Base-by-base conservation (phyloP, 805 yeast species). In the Wickerhamiella spandovensis region DNA sequence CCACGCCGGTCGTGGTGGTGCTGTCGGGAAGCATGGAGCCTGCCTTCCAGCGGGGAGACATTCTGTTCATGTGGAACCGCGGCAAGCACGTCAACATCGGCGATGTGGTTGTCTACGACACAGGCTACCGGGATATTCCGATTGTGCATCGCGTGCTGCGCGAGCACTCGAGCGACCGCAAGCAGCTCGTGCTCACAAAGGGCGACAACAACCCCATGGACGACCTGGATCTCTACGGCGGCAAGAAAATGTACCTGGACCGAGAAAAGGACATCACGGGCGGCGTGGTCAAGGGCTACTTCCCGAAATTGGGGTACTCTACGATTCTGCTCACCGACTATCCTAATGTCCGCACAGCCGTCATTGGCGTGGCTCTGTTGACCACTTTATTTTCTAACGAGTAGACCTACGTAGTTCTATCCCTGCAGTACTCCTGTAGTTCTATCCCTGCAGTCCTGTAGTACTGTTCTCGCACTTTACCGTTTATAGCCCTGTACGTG, bases 11-110 rank as follows among this genome's bases (percentile, higher is more conserved):
- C 22, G 98, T 92, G 20, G 98, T 92, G 25, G 98, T 92, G 9
- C 76, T 92, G 46, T 88, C 97, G 1, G 98, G 98, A 5, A 90
- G 97, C 1, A 92, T 92, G 98, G 98, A 92, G 65, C 98, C 98
- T 1, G 98, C 98, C 1, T 92, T 92, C 74, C 97, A 92, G 68
- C 78, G 98, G 68, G 98, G 98, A 47, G 98, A 92, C 64, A 82
- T 92, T 17, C 69, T 92, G 54, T 81, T 92, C 60, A 71, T 92
- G 51, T 89, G 95, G 95, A 92, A 92, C 67, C 74, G 97, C 57
- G 79, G 82, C 50, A 61, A 68, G 20, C 64, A 66, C 28, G 78
- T 81, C 20, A 70, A 77, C 44, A 92, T 89, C 0, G 98, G 98
- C 21, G 98, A 92, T 60, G 74, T 92, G 22, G 97, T 92, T 13